Evolutionary conservation across 257 asterid genomes (phyloP).

Genomic region (Anisodus acutangulus): DNA sequence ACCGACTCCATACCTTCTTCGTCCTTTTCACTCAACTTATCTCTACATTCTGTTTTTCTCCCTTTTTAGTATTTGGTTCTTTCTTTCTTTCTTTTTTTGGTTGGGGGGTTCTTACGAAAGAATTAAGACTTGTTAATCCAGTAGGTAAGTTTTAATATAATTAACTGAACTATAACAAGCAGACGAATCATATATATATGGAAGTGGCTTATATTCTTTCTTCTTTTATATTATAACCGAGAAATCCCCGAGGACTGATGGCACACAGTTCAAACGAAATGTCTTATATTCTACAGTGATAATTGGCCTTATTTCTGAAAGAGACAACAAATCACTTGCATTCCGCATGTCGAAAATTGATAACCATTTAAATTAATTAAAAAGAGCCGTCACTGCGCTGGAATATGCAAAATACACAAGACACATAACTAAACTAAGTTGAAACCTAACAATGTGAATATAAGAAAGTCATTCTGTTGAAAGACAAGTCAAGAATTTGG

Average conservation of each 20-base stretch:
- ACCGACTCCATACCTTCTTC: too few relatives aligned
- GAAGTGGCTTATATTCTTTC: too few relatives aligned
- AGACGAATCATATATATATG: neutral
- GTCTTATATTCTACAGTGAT: neutral
- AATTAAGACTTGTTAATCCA: neutral
- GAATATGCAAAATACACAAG: neutral
- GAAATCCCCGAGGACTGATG: too few relatives aligned
- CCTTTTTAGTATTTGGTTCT: neutral
- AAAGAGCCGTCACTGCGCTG: neutral
- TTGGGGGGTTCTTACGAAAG: too few relatives aligned
- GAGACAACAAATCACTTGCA: neutral
- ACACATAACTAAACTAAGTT: neutral
- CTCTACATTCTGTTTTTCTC: neutral
- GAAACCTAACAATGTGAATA: constrained; percentile 5
- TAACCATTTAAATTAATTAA: neutral
- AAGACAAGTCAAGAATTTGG: neutral
- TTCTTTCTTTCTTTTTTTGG: neutral
- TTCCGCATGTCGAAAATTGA: neutral
- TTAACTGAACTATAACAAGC: neutral
- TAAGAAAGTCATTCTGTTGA: neutral
- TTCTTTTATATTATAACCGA: too few relatives aligned
- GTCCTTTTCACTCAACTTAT: neutral
- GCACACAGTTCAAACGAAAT: too few relatives aligned
- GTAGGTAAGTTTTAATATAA: too few relatives aligned
- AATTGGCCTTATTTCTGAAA: neutral